Percentiles rank a stretch among this genome's conserved stretches.
These are phyloP conservation scores for Mallotus repandus DNA, from an alignment of 441 rosid species.

Conservation along the genomic window DNA sequence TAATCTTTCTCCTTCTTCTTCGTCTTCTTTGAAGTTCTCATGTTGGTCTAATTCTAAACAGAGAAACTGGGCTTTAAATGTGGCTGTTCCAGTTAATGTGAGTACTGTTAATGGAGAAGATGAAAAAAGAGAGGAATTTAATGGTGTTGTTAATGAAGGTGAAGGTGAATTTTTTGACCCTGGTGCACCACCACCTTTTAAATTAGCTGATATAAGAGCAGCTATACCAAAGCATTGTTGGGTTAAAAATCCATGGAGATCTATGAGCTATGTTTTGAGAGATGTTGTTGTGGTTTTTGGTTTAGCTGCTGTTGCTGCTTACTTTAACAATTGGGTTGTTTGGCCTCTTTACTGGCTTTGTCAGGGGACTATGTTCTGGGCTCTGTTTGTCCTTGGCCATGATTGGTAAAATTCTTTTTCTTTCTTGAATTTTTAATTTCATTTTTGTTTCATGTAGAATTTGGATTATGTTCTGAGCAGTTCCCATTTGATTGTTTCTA, in stretches of 20 bases:
- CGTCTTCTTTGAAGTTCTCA: constrained; percentile 27
- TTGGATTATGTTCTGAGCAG: background rate
- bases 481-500: background rate
- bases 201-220: constrained; percentile 70
- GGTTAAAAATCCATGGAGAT: constrained; percentile 89
- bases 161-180: constrained; percentile 45
- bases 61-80: constrained; percentile 35
- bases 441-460: background rate
- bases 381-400: constrained; percentile 94
- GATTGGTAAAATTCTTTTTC: constrained; percentile 58
- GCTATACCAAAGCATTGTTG: constrained; percentile 98
- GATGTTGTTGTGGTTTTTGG: constrained; percentile 78
- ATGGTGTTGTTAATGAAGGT: constrained; percentile 7
- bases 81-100: constrained; percentile 36
- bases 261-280: constrained; percentile 88
- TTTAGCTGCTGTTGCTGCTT: constrained; percentile 77
- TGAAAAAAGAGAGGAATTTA: constrained; percentile 21
- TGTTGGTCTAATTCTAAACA: constrained; percentile 19
- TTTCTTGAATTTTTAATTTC: background rate
- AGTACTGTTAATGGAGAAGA: constrained; percentile 21
- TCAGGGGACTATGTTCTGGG: constrained; percentile 99
- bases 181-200: constrained; percentile 86
- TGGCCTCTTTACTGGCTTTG: constrained; percentile 98
- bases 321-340: constrained; percentile 65
- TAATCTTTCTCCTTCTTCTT: constrained; percentile 27